Conservation (phyloP, 495 filamentous ascomycete species). For the Chaetomidium leptoderma region DNA sequence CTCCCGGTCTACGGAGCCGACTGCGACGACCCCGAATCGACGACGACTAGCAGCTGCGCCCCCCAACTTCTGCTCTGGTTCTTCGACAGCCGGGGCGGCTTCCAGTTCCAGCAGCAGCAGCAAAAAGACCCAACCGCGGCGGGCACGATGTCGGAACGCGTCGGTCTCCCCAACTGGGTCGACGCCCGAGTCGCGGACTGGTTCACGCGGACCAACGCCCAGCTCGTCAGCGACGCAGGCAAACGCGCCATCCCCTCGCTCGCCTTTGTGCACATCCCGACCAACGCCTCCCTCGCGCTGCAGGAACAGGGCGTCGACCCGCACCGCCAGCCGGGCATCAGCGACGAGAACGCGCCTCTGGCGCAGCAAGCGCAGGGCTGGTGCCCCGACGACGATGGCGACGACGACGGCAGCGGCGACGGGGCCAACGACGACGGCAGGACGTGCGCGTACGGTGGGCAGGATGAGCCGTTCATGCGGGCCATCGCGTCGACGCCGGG, state of each 20-base stretch:
- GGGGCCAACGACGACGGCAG: conserved; percentile 21
- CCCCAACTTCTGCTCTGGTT: conserved; percentile 63
- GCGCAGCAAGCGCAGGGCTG: conserved; percentile 50
- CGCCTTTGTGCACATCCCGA: conserved; percentile 71
- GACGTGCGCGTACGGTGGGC: conserved; percentile 44
- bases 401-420: too few species aligned
- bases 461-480: conserved; percentile 63
- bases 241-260: conserved; percentile 54
- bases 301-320: conserved; percentile 44
- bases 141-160: too few species aligned
- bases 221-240: conserved; percentile 35
- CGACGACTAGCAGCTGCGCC: conserved; percentile 11
- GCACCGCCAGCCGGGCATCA: conserved; percentile 57
- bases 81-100: conserved; percentile 67
- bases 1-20: conserved; percentile 42
- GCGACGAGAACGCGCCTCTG: conserved; percentile 57
- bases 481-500: conserved; percentile 54
- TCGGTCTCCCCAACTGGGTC: conserved; percentile 45
- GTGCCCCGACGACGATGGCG: conserved; percentile 29
- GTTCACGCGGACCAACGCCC: conserved; percentile 50
- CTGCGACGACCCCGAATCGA: conserved; percentile 17
- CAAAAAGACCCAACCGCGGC: conserved; percentile 23
- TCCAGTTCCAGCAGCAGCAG: conserved; percentile 44
- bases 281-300: conserved; percentile 51
- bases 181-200: conserved; percentile 51